These are phyloP conservation scores for Cucurbitaria berberidis DNA, from an alignment of 2,329 filamentous ascomycete species.

Conservation along the genomic window DNA sequence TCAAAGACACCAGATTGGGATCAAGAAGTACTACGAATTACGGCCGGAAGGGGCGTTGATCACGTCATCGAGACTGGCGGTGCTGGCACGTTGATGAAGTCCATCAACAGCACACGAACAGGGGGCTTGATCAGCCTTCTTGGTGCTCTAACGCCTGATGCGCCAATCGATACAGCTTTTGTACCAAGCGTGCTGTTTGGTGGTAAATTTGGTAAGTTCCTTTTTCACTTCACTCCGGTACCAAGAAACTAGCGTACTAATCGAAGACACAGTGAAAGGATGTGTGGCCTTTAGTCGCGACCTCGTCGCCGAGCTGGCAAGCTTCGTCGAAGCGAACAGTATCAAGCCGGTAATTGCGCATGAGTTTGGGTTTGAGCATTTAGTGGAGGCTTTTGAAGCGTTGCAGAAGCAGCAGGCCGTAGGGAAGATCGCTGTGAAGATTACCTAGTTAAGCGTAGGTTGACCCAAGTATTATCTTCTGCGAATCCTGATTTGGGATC, in stretches of 20 bases:
- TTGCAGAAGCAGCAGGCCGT: conserved; percentile 25
- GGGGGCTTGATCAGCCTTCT: conserved; percentile 57
- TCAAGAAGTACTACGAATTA: conserved; percentile 56
- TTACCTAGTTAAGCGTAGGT: conserved; percentile 8
- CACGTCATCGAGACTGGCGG: conserved; percentile 56
- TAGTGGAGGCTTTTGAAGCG: conserved; percentile 23
- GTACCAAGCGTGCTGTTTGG: conserved; percentile 22
- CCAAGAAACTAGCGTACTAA: background rate
- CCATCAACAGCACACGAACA: conserved; percentile 52
- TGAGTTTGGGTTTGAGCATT: conserved; percentile 22
- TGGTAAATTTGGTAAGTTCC: conserved; percentile 22
- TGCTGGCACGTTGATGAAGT: conserved; percentile 52
- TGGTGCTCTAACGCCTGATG: conserved; percentile 47
- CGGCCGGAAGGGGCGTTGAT: conserved; percentile 49
- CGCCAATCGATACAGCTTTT: conserved; percentile 13
- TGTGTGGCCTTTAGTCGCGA: conserved; percentile 24
- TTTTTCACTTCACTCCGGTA: no score
- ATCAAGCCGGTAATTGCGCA: conserved; percentile 30
- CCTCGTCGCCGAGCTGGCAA: conserved; percentile 21
- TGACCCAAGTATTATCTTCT: no score
- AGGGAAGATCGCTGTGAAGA: conserved; percentile 31
- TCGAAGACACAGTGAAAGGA: conserved; percentile 23
- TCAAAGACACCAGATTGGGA: conserved; percentile 62
- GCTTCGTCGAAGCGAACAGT: conserved; percentile 22
- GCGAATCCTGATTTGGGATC: background rate